Evolutionary conservation across 495 filamentous ascomycete species (phyloP).

Genomic region (Penicillium subrubescens): DNA sequence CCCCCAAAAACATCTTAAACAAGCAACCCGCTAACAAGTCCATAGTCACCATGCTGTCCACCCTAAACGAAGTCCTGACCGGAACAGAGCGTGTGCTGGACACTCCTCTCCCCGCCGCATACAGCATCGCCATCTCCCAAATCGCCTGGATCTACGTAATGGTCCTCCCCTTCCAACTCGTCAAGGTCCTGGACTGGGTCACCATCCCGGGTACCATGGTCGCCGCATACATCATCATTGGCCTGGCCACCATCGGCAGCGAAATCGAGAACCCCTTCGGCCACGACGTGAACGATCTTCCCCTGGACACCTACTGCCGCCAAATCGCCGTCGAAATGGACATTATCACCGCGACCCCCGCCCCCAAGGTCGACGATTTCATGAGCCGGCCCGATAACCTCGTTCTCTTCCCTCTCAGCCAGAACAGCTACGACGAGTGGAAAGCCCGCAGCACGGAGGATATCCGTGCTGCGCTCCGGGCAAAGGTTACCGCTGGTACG

Average conservation of each 20-base stretch:
- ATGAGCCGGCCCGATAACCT: conserved; percentile 59
- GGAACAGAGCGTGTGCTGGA: conserved; percentile 80
- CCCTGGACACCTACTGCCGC: conserved; percentile 74
- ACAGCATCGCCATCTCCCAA: conserved; percentile 82
- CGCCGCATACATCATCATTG: conserved; percentile 89
- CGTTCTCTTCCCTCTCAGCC: conserved; percentile 69
- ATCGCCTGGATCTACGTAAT: conserved; percentile 88
- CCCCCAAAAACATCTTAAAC: too few relatives aligned
- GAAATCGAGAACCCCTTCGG: conserved; percentile 93
- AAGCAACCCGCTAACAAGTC: not conserved
- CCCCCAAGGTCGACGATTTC: conserved; percentile 60
- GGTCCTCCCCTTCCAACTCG: conserved; percentile 83
- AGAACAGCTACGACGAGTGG: conserved; percentile 61
- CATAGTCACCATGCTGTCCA: conserved; percentile 39
- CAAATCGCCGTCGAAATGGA: conserved; percentile 74
- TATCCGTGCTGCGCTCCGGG: conserved; percentile 55
- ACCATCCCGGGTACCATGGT: conserved; percentile 83
- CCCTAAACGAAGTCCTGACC: conserved; percentile 72
- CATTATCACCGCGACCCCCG: conserved; percentile 61
- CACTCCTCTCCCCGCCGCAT: conserved; percentile 82
- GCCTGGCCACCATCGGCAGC: conserved; percentile 80
- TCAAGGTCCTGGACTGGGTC: conserved; percentile 62
- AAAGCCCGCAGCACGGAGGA: conserved; percentile 58
- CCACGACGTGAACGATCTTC: conserved; percentile 83
- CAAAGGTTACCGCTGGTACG: conserved; percentile 41